Base-by-base conservation (phyloP, 1,139 yeast genomes). In the Hansenula lynferdii region DNA sequence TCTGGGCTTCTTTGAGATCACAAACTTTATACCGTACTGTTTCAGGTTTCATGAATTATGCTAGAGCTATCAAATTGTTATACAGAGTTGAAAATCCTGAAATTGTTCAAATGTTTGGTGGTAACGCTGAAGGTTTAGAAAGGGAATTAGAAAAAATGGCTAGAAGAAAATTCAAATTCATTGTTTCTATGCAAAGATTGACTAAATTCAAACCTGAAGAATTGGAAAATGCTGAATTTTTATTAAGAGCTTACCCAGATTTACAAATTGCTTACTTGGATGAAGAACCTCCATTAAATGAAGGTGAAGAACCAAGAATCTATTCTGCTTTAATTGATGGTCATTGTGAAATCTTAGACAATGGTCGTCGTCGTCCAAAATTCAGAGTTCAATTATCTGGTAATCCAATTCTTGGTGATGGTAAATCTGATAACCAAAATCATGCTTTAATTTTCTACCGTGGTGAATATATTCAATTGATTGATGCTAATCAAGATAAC, bases 71-170 rank as follows among this genome's bases (percentile, higher is more conserved):
- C 62, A 92, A 92, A 68, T 77, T 92, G 64, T 78, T 92, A 53
- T 92, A 92, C 75, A 87, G 98, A 71, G 98, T 92, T 58, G 98
- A 92, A 69, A 92, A 92, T 69, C 98, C 98, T 40, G 98, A 92
- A 69, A 89, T 94, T 61, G 98, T 92, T 38, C 96, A 87, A 71
- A 85, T 86, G 82, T 87, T 86, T 63, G 98, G 97, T 56, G 98
- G 98, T 53, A 95, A 92, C 63, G 96, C 97, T 44, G 98, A 92
- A 56, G 77, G 78, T 53, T 73, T 92, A 57, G 98, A 92, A 71
- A 80, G 90, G 62, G 98, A 95, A 63, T 79, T 92, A 52, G 98
- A 92, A 70, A 85, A 92, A 62, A 94, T 92, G 98, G 97, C 99
- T 27, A 85, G 98, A 75, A 83, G 99, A 73, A 92, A 94, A 71